Percentiles rank a stretch among this genome's conserved stretches.
Evolutionary conservation across 2,329 filamentous ascomycete species (phyloP).

Genomic region (Nigrospora osmanthi): DNA sequence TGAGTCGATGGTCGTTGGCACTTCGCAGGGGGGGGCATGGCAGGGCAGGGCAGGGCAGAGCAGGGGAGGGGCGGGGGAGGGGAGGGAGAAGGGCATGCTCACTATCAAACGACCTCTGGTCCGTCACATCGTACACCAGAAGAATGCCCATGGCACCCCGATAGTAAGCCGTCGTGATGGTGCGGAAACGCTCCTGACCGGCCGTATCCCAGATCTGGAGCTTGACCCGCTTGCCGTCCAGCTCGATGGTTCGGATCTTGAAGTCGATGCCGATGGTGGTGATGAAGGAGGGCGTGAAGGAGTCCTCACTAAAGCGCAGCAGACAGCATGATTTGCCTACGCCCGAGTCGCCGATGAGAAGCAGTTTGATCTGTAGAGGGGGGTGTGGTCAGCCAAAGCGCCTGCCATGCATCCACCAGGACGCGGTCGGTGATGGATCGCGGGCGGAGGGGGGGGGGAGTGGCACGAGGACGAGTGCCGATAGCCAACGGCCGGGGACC

Average conservation of each 20-base stretch:
- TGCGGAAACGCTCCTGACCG: constrained; percentile 95
- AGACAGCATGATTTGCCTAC: constrained; percentile 97
- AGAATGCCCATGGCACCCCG: constrained; percentile 97
- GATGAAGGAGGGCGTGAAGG: constrained; percentile 95
- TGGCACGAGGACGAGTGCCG: constrained; percentile 7
- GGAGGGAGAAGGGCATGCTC: constrained; percentile 12
- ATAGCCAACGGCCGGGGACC: constrained; percentile 9
- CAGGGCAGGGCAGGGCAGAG: no score
- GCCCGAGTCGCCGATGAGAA: constrained; percentile 93
- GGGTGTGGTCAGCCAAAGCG: constrained; percentile 4
- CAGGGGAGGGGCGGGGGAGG: no score
- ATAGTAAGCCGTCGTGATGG: constrained; percentile 98
- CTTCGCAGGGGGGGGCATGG: no score
- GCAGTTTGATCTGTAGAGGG: constrained; percentile 75
- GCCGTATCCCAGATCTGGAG: constrained; percentile 99
- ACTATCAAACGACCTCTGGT: constrained; percentile 95
- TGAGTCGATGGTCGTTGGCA: no score
- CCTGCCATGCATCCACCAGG: constrained; percentile 7
- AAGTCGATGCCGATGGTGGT: constrained; percentile 99
- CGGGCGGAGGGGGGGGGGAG: constrained; percentile 7
- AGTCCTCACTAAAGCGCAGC: constrained; percentile 94
- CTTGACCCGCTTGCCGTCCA: constrained; percentile 98
- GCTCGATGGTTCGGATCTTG: constrained; percentile 98
- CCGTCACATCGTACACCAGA: constrained; percentile 96
- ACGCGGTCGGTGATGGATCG: not conserved